These are phyloP conservation scores for Monosporascus sp. DNA, from an alignment of 2,329 filamentous ascomycete genomes.

Conservation along the genomic window DNA sequence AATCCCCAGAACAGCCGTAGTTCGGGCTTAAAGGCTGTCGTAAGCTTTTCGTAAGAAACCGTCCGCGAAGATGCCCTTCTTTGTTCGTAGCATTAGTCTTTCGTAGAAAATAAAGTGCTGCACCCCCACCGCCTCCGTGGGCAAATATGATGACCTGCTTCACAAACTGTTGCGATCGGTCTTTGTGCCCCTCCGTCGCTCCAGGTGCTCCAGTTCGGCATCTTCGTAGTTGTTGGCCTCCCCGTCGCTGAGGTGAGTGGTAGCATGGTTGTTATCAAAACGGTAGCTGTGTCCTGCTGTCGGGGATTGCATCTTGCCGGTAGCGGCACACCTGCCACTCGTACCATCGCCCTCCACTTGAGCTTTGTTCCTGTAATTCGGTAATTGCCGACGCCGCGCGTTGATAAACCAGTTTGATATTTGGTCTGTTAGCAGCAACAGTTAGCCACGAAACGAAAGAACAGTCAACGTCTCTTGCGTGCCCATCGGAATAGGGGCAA, in stretches of 20 bases:
- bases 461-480: neutral
- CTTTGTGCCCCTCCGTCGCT: slow-evolving; percentile 28
- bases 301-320: slow-evolving; percentile 29
- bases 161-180: slow-evolving; percentile 43
- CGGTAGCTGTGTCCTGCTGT: slow-evolving; percentile 35
- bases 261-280: slow-evolving; percentile 28
- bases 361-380: slow-evolving; percentile 52
- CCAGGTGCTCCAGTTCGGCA: slow-evolving; percentile 28
- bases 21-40: no score
- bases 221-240: slow-evolving; percentile 41
- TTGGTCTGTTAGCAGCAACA: slow-evolving; percentile 42
- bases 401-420: slow-evolving; percentile 83
- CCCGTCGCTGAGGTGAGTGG: slow-evolving; percentile 39
- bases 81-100: no score
- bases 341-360: slow-evolving; percentile 46
- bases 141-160: slow-evolving; percentile 4
- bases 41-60: no score
- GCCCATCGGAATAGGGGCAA: neutral
- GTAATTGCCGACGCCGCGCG: slow-evolving; percentile 60
- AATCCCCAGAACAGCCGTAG: no score
- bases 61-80: no score
- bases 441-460: slow-evolving; percentile 8
- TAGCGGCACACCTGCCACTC: slow-evolving; percentile 28
- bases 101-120: no score
- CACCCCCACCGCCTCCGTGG: neutral